Base-by-base conservation (phyloP, 225 moss, liverwort and hornwort species). In the Ulota crispa region DNA sequence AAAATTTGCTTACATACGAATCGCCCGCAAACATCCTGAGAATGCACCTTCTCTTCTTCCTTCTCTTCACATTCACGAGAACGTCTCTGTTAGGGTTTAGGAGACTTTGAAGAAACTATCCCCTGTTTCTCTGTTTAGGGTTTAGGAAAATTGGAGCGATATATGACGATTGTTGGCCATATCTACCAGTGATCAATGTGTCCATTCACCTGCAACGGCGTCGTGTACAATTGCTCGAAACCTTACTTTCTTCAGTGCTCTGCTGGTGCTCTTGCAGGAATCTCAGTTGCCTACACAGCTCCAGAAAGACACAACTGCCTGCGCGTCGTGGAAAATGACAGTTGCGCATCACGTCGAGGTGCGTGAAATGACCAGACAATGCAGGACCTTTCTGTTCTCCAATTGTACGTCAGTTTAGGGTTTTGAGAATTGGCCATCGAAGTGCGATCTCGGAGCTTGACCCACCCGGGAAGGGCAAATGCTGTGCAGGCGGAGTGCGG, bases 271-370 rank as follows among this genome's bases (percentile, higher is more conserved):
- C 20, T 67, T 85, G 66, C 89, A 99, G 98, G 96, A 62, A 90
- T 99, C 39, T 83, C 96, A 55, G 96, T 99, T 71, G 93, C 99
- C 11, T 96, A 93, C 72, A 82, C 84, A 79, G 99, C 99, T 87
- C 99, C 99, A 28, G 82, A 92, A 66, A 90, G 99, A 79, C 99
- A 99, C 77, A 39, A 88, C 75, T 93, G 96, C 82, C 77, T 99
- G 57, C 87, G 84, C 73, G 88, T 96, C 54, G 99, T 99, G 83
- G 99, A 99, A 84, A 99, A 99, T 66, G 95, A 94, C 60, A 94
- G 92, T 81, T 99, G 99, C 85, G 89, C 99, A 69, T 96, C 99
- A 68, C 84, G 81, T 68, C 90, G 89, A 86, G 99, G 99, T 93
- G 41, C 63, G 88, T 77, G 71, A 79, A 50, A n/a, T 9, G 50